Conservation (phyloP, 305 asterid genomes). For the Galium porrigens region DNA sequence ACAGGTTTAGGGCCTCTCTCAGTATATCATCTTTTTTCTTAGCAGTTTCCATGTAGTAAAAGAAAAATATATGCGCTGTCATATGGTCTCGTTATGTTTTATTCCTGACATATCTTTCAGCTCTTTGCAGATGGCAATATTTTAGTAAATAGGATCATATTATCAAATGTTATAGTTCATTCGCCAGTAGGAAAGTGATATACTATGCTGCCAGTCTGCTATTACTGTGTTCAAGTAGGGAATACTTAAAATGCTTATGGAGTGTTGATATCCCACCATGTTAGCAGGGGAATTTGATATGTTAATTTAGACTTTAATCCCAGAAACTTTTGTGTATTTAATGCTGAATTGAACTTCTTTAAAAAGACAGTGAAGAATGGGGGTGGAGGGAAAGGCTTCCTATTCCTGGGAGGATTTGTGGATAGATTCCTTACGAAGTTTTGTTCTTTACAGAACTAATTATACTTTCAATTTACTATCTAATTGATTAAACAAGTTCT, state of each 20-base stretch:
- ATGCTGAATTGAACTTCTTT: not conserved
- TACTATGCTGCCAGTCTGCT: not conserved
- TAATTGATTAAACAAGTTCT: not conserved
- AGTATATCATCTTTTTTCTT: not conserved
- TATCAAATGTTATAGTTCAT: not conserved
- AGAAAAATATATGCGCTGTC: not conserved
- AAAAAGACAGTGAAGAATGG: not conserved
- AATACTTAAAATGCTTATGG: not conserved
- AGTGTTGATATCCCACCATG: not conserved
- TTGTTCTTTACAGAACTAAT: not conserved
- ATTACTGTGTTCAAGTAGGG: not conserved
- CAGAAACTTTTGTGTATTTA: not conserved
- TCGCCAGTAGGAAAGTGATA: not conserved
- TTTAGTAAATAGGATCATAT: not conserved
- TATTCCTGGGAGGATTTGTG: not conserved
- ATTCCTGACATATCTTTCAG: not conserved
- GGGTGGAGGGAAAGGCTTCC: too few species aligned
- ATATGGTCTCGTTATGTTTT: too few species aligned
- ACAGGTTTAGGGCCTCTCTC: conserved; percentile 42
- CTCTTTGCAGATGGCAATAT: not conserved
- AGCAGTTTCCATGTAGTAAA: not conserved
- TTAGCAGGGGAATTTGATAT: not conserved
- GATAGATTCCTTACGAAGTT: not conserved
- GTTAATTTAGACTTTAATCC: not conserved
- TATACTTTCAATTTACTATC: not conserved